Base-by-base conservation (phyloP, 2,329 filamentous ascomycete species). In the Neonectria neomacrospora region DNA sequence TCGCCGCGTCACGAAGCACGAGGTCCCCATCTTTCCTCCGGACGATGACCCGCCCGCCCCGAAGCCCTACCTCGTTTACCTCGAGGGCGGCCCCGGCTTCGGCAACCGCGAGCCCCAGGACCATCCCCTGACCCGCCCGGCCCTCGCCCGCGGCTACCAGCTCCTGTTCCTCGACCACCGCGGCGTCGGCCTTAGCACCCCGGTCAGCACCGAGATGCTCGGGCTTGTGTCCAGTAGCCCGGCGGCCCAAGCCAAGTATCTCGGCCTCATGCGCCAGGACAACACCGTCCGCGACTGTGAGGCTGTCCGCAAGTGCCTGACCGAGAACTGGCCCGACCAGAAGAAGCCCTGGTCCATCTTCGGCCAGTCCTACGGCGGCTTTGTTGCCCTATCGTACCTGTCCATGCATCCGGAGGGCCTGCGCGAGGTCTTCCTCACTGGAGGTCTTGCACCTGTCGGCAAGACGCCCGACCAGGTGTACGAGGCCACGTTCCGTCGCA, bases 341-440 rank as follows among this genome's bases (percentile, higher is more conserved):
- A 89, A 91, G 75, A 87, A 89, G 76, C 89, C 90, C 75, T 97
- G 94, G 95, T 91, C 89, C 61, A 86, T 96, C 30, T 90, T 97
- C 66, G 95, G 95, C 9, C 95, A 97, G 80, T 94, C 91, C 16
- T 98, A 97, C 77, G 95, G 95, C 41, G 95, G 95, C 1, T 97
- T 97, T 78, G 92, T 94, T 74, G 86, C 85, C 51, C 83, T 93
- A 34, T 95, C 91, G 8, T 98, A 97, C 77, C 85, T 98, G 16
- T 96, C 91, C 2, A 89, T 92, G 75, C 90, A 87, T 70, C 92
- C 93, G 0, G 86, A 93, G 60, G 91, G 91, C 1, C 79, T 98
- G 23, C 88, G 89, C 30, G 95, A 98, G 80, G 88, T 88, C 23
- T 98, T 97, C 75, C 83, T 94, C 34, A 92, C 91, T 11, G 95